Evolutionary conservation across 2,329 filamentous ascomycete genomes (phyloP), one percentile per base, ranked within the genome.

Genomic region (Drechslera avenae): DNA sequence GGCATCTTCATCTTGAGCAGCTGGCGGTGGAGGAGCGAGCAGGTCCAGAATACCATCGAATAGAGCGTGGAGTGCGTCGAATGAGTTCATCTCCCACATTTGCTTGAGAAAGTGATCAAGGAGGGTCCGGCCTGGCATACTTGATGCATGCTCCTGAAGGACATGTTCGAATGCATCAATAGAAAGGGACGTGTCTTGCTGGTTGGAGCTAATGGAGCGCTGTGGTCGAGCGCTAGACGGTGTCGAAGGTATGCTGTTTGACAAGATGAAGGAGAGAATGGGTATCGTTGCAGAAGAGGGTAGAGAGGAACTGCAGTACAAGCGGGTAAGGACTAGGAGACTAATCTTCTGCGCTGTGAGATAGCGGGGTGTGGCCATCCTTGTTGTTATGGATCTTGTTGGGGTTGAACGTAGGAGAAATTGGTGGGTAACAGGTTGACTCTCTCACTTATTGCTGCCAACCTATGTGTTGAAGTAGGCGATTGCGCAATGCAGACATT

Each of bases 311-410:
- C 89, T 86, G 31, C 85, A 84, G 74, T 99, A 97, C 46, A 97
- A 81, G 63, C 91, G 85, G 44, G 94, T 83, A 45, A 99, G 83
- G 46, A 86, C 84, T 47, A 97, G 82, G 18, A 97, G 81, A 66
- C 88, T 87, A 60, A 97, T 83, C 71, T 94, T 96, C 61, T 90
- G 87, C 10, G 93, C 90, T n/a, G 90, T 96, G 37, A 97, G 81
- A 73, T 88, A 96, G 50, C 89, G 88, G 64, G 87, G 83, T 87
- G 93, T 95, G 44, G 59, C 55, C 66, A 69, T 68, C 21, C 48
- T 55, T 39, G 39, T 14, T 50, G 40, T 30, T 19, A 30, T 39
- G 28, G 39, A 31, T n/a, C n/a, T 18, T 40, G 39, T 49, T 30
- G 45, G 43, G 31, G 45, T 16, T 39, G n/a, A 28, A 32, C 37